Evolutionary conservation across 306 rosid species (phyloP).

Genomic region (Rosa chinensis): DNA sequence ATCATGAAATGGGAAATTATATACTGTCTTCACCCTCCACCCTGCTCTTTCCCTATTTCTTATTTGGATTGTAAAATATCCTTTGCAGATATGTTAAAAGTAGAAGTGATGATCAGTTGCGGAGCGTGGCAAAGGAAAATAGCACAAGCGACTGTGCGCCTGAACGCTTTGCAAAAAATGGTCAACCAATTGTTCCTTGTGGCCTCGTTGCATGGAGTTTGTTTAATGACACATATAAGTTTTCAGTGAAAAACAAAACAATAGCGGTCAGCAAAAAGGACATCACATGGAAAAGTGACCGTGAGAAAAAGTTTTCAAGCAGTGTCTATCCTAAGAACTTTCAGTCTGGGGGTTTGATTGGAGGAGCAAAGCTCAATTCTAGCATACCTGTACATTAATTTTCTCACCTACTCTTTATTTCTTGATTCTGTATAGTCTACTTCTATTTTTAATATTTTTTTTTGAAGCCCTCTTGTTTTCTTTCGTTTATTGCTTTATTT

Average conservation of each 20-base stretch:
- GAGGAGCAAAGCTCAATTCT: slow-evolving; percentile 69
- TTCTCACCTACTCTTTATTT: slow-evolving; percentile 9
- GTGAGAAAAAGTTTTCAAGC: slow-evolving; percentile 44
- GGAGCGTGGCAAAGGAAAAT: slow-evolving; percentile 31
- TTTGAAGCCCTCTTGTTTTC: background rate
- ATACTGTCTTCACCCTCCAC: background rate
- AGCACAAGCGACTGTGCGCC: slow-evolving; percentile 43
- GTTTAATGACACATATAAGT: slow-evolving; percentile 76
- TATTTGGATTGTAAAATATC: slow-evolving; percentile 23
- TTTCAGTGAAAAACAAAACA: slow-evolving; percentile 44
- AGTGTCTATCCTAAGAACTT: slow-evolving; percentile 80
- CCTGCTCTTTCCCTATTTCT: slow-evolving; percentile 10
- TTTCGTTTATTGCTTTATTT: background rate
- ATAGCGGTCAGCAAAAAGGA: slow-evolving; percentile 63
- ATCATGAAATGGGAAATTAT: background rate
- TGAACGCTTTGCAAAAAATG: slow-evolving; percentile 35
- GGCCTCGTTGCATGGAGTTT: slow-evolving; percentile 93
- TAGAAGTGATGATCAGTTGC: slow-evolving; percentile 59
- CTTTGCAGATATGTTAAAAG: slow-evolving; percentile 69
- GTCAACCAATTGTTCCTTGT: slow-evolving; percentile 69
- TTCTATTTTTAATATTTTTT: background rate
- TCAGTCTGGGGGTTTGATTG: slow-evolving; percentile 58
- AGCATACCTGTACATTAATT: slow-evolving; percentile 65
- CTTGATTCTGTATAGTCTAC: background rate
- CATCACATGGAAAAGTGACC: slow-evolving; percentile 89